These are phyloP conservation scores for Deakozyma indianensis DNA, from an alignment of 805 yeast species.

Conservation along the genomic window DNA sequence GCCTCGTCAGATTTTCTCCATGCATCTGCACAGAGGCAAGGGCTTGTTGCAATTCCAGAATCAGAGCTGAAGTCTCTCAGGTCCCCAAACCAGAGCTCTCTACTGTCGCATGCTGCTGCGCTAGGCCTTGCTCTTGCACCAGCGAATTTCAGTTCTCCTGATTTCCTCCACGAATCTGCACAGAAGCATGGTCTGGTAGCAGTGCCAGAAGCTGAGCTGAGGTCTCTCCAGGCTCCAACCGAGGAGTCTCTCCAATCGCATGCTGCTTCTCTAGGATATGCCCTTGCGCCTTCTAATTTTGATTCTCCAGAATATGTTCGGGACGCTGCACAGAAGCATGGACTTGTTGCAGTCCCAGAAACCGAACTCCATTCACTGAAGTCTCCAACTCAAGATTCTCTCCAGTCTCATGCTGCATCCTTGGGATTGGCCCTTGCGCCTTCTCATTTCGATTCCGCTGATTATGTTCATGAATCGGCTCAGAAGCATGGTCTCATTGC, in stretches of 20 bases:
- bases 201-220: background rate
- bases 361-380: background rate
- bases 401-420: slow-evolving; percentile 1
- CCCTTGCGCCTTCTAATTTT: slow-evolving; percentile 2
- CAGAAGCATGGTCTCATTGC: background rate
- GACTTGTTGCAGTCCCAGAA: background rate
- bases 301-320: slow-evolving; percentile 3
- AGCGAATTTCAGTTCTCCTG: slow-evolving; percentile 1
- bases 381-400: slow-evolving; percentile 3
- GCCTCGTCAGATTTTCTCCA: slow-evolving; percentile 2
- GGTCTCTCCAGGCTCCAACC: background rate
- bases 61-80: background rate
- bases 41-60: background rate
- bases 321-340: slow-evolving; percentile 3
- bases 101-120: slow-evolving; percentile 1
- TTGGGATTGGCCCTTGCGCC: slow-evolving; percentile 3
- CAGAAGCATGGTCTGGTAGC: background rate
- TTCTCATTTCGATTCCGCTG: slow-evolving; percentile 1
- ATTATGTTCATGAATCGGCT: slow-evolving; percentile 5
- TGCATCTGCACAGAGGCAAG: slow-evolving; percentile 3
- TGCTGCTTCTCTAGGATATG: slow-evolving; percentile 2
- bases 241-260: slow-evolving; percentile 2
- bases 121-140: slow-evolving; percentile 3
- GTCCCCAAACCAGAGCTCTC: slow-evolving; percentile 2
- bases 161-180: slow-evolving; percentile 4